Evolutionary conservation across 2,329 filamentous ascomycete genomes (phyloP).

Genomic region (Ophiostoma populinum): DNA sequence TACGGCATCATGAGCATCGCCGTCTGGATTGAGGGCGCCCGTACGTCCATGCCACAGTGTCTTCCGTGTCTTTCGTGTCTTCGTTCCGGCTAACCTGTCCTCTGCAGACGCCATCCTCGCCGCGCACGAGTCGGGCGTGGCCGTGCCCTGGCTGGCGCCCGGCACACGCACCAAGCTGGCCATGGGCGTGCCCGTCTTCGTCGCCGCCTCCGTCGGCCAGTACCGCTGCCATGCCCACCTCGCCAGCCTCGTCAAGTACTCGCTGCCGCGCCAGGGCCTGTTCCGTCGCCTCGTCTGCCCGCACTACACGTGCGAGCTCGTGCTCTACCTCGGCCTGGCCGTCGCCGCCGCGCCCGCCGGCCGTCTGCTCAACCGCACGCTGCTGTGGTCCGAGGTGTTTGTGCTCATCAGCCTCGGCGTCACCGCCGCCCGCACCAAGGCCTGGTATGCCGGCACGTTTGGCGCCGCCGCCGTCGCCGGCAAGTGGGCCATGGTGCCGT

Average conservation of each 20-base stretch:
- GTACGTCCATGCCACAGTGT: too few species aligned
- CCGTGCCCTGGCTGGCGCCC: not conserved
- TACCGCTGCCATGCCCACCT: slow-evolving; percentile 57
- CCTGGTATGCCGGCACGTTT: slow-evolving; percentile 67
- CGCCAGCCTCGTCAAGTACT: slow-evolving; percentile 61
- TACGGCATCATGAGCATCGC: slow-evolving; percentile 59
- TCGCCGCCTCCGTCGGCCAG: slow-evolving; percentile 55
- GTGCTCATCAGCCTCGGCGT: slow-evolving; percentile 64
- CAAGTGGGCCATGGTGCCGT: slow-evolving; percentile 64
- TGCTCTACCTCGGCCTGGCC: slow-evolving; percentile 66
- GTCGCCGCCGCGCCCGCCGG: slow-evolving; percentile 55
- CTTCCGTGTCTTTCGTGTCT: slow-evolving; percentile 16
- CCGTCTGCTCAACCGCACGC: slow-evolving; percentile 49
- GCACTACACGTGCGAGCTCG: slow-evolving; percentile 80
- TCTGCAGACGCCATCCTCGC: slow-evolving; percentile 10
- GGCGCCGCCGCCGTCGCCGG: slow-evolving; percentile 42
- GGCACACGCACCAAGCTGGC: slow-evolving; percentile 27
- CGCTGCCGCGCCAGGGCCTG: slow-evolving; percentile 53
- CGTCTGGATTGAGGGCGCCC: slow-evolving; percentile 68
- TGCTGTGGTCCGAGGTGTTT: slow-evolving; percentile 54
- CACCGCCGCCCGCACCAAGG: slow-evolving; percentile 60
- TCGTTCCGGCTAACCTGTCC: not conserved
- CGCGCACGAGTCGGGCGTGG: slow-evolving; percentile 14
- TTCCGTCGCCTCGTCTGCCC: slow-evolving; percentile 65
- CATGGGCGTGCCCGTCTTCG: slow-evolving; percentile 44